Base-by-base conservation (phyloP, 1,284 basidiomycete genomes). In the Athelia sp. region DNA sequence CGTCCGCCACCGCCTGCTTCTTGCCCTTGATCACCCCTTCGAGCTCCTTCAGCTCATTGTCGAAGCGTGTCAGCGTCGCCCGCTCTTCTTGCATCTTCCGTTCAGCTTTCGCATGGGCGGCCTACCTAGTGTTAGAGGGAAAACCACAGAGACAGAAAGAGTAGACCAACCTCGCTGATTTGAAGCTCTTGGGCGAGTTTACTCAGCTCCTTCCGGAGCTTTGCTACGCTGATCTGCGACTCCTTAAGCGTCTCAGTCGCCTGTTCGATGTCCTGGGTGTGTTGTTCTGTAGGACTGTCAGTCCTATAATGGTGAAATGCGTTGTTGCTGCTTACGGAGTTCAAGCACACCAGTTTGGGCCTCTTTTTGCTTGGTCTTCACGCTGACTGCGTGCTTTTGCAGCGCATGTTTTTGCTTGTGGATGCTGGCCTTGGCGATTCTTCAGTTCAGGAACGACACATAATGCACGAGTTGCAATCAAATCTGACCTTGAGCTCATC, bases 321-420 rank as follows among this genome's bases (percentile, higher is more conserved):
- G n/a, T 40, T n/a, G n/a, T n/a, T n/a, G n/a, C 8, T 21, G 63
- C 82, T 44, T 55, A 93, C 93, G 88, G 22, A 93, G 73, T 64
- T 98, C 95, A 14, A 98, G 80, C 45, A 79, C 80, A 1, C 87
- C 86, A 0, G 93, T 93, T 61, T 98, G 92, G 22, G 90, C 77
- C 52, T 94, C 91, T 68, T 90, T 95, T 61, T 97, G 93, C 54
- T 87, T 79, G 17, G 81, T 81, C 73, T 98, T 98, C 56, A 98
- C 82, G 22, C 76, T 72, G 1, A 87, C 82, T 1, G 84, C 77
- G 63, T 93, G 85, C 68, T 93, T 91, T 61, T 89, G 86, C 10
- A 96, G 72, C 4, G 80, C 81, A 15, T 81, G 75, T 68, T 96
- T 97, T 67, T 92, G 87, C 62, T 81, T 84, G 14, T 77, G 76